phyloP scores from a whole-genome alignment of 805 yeast species.

The Ogataea salicorniae region DNA sequence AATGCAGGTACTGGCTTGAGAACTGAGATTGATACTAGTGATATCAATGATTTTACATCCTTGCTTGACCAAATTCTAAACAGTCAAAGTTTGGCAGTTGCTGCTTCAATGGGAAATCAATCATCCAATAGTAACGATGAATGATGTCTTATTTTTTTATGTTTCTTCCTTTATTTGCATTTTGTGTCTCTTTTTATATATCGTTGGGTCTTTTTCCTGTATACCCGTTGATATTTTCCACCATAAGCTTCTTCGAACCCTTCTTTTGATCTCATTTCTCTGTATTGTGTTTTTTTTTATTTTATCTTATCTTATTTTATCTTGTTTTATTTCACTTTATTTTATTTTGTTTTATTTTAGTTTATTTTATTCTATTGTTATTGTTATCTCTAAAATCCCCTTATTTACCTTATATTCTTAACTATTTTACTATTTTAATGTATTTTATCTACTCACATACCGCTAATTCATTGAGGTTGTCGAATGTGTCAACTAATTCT shows the following conservation, averaged over 20 bases:
- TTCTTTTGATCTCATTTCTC: too few relatives aligned
- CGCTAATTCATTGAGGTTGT: too few relatives aligned
- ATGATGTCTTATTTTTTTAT: neutral
- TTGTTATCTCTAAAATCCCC: neutral
- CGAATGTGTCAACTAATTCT: too few relatives aligned
- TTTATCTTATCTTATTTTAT: neutral
- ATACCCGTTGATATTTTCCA: neutral
- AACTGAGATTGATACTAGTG: slow-evolving; percentile 9
- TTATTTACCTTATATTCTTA: too few relatives aligned
- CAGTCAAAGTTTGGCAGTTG: slow-evolving; percentile 11
- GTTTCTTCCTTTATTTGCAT: neutral
- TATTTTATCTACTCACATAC: neutral
- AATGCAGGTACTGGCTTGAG: slow-evolving; percentile 13
- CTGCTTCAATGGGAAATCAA: slow-evolving; percentile 3
- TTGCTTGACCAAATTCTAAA: slow-evolving; percentile 20
- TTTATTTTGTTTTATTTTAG: neutral
- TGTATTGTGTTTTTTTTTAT: neutral
- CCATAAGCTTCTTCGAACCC: too few relatives aligned
- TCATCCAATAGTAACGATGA: neutral
- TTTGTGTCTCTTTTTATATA: neutral
- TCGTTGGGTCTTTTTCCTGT: too few relatives aligned
- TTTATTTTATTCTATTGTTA: neutral
- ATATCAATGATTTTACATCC: slow-evolving; percentile 12
- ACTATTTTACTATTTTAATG: neutral
- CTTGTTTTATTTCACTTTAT: neutral